Base-by-base conservation (phyloP, 2,329 filamentous ascomycete species). In the Dothidotthia symphoricarpi region DNA sequence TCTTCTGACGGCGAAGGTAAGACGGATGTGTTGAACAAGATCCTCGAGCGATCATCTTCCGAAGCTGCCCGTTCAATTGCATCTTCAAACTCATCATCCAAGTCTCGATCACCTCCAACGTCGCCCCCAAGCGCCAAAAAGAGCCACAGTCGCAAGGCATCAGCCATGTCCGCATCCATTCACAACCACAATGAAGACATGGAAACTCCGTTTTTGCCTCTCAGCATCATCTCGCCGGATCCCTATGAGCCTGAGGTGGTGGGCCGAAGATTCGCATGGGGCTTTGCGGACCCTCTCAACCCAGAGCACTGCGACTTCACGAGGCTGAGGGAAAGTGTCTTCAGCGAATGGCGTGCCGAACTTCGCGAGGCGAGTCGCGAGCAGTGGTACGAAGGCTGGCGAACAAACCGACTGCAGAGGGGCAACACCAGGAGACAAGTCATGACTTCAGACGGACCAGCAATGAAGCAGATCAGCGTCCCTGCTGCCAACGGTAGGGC, bases 351-450 rank as follows among this genome's bases (percentile, higher is more conserved):
- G 93, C 85, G 91, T 34, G 79, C 79, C 28, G 93, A 98, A 63
- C 75, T 98, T 43, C 85, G 91, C 44, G 88, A 95, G 66, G 86
- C 88, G 35, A 95, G 88, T 66, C 81, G 88, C 39, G 89, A 95
- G 61, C 80, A 89, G 55, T 96, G 89, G 88, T 97, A 97, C 57
- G 91, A 97, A 68, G 83, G 86, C 56, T 97, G 91, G 93, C 82
- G 93, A 69, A 96, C 80, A 8, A 69, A 64, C 29, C 66, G 74
- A 24, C 59, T 78, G 43, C 52, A 67, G 36, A 60, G 55, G 25
- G 53, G 55, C 16, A 42, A 42, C 14, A 53, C 36, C 25, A 45
- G 52, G 22, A 55, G 58, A 34, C 57, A 47, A 25, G 38, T 60
- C 31, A 49, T 40, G 3, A 60, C 61, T 4, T 61, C 62, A 2